Percentiles rank a stretch among this genome's conserved stretches.
phyloP scores from a whole-genome alignment of 768 basidiomycete species.

The Lentinula guzmanii region DNA sequence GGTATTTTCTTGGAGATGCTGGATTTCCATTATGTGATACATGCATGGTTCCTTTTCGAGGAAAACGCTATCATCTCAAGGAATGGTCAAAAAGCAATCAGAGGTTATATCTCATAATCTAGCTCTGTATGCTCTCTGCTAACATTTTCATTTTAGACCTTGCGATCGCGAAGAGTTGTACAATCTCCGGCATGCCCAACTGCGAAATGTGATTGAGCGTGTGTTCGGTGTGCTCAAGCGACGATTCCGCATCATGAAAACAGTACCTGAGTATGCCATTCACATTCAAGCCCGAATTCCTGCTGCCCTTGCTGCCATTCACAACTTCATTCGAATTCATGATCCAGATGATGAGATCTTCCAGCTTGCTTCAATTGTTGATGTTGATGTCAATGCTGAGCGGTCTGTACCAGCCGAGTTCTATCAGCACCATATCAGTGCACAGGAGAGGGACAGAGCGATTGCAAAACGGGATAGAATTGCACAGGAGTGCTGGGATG shows the following conservation, averaged over 20 bases:
- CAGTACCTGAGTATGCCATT: slow-evolving; percentile 15
- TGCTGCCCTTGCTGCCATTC: slow-evolving; percentile 16
- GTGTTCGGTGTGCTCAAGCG: slow-evolving; percentile 21
- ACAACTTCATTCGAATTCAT: slow-evolving; percentile 20
- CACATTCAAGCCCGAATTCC: slow-evolving; percentile 17
- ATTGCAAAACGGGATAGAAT: no score
- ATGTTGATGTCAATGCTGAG: no score
- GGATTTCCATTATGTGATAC: slow-evolving; percentile 17
- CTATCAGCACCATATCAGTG: no score
- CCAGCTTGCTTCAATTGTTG: not conserved
- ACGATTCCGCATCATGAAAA: slow-evolving; percentile 13
- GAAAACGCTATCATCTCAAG: slow-evolving; percentile 20
- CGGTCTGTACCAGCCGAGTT: no score
- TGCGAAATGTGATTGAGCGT: slow-evolving; percentile 19
- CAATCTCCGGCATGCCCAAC: slow-evolving; percentile 19
- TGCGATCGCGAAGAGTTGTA: slow-evolving; percentile 17
- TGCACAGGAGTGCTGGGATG: no score
- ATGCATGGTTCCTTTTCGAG: slow-evolving; percentile 21
- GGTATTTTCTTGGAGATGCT: slow-evolving; percentile 18
- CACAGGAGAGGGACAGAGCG: no score
- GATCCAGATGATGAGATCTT: slow-evolving; percentile 15
- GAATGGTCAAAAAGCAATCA: slow-evolving; percentile 15
- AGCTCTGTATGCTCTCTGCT: not conserved
- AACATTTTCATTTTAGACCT: slow-evolving; percentile 10
- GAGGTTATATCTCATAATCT: not conserved